Conservation (phyloP, 2,329 filamentous ascomycete genomes). For the Aulographum hederae region DNA sequence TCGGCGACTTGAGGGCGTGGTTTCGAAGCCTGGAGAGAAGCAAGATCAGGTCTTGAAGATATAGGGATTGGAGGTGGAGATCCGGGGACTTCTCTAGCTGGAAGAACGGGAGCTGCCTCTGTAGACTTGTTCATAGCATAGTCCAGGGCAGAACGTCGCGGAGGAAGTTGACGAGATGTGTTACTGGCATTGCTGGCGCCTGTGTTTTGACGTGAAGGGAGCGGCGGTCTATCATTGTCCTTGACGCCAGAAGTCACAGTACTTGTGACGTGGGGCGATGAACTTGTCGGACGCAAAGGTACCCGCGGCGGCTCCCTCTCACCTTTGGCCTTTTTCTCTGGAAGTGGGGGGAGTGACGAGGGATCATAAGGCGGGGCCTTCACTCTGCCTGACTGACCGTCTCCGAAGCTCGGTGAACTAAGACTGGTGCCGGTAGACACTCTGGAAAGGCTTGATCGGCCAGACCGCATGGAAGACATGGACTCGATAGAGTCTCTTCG, state of each 20-base stretch:
- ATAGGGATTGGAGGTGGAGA: conserved; percentile 33
- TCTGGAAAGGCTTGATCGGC: conserved; percentile 29
- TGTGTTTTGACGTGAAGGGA: conserved; percentile 12
- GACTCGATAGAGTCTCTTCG: conserved; percentile 30
- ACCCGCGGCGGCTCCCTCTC: conserved; percentile 21
- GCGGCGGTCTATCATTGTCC: conserved; percentile 10
- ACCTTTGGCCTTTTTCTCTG: conserved; percentile 27
- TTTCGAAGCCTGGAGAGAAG: conserved; percentile 34
- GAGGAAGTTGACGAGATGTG: conserved; percentile 16
- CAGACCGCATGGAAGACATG: conserved; percentile 29
- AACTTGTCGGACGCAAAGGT: conserved; percentile 11
- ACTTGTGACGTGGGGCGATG: conserved; percentile 2
- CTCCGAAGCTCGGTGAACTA: conserved; percentile 10
- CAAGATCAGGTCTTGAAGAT: conserved; percentile 38
- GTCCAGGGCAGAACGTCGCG: conserved; percentile 26
- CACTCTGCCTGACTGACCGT: conserved; percentile 18
- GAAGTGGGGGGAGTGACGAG: conserved; percentile 33
- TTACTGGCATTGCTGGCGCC: conserved; percentile 9
- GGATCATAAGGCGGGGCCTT: conserved; percentile 40
- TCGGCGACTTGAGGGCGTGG: conserved; percentile 19
- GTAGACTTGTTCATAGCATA: conserved; percentile 24
- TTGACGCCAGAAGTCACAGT: too few relatives aligned
- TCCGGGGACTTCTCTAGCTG: conserved; percentile 5
- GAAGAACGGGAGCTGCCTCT: conserved; percentile 8
- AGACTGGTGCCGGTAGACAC: conserved; percentile 26